A percentile compares a stretch with the other conserved stretches of the same genome.
These are phyloP conservation scores for Nymphaea colorata DNA, from an alignment of 164 flowering plant genomes.

Conservation along the genomic window DNA sequence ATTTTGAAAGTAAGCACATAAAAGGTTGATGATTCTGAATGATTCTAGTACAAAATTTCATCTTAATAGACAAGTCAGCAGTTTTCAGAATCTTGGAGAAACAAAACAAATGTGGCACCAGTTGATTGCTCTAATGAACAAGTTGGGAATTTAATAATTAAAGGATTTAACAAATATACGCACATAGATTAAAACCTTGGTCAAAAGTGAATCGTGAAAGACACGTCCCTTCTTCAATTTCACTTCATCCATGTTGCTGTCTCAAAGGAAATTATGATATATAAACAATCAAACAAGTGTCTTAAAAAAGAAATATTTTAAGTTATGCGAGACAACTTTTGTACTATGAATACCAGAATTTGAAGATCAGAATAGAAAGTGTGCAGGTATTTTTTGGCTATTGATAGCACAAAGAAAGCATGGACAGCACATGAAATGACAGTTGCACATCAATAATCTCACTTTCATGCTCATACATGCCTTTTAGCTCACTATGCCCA, in stretches of 20 bases:
- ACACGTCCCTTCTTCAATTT: slow-evolving; percentile 81
- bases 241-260: slow-evolving; percentile 70
- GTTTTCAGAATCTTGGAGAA: too few species aligned
- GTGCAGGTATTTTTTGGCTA: not conserved
- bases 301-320: not conserved
- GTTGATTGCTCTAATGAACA: too few species aligned
- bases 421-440: too few species aligned
- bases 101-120: too few species aligned
- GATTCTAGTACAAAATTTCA: too few species aligned
- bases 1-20: not conserved
- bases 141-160: too few species aligned
- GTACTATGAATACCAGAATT: not conserved
- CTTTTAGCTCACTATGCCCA: too few species aligned
- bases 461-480: too few species aligned
- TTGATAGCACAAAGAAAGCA: too few species aligned
- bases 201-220: slow-evolving; percentile 79
- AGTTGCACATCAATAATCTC: too few species aligned
- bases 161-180: not conserved
- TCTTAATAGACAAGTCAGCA: too few species aligned
- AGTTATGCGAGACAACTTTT: not conserved
- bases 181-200: slow-evolving; percentile 45
- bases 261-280: not conserved
- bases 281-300: not conserved
- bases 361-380: not conserved
- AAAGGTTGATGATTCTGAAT: not conserved